Conservation (phyloP, 176 grass and related monocot genomes). For the Eleusine indica region DNA sequence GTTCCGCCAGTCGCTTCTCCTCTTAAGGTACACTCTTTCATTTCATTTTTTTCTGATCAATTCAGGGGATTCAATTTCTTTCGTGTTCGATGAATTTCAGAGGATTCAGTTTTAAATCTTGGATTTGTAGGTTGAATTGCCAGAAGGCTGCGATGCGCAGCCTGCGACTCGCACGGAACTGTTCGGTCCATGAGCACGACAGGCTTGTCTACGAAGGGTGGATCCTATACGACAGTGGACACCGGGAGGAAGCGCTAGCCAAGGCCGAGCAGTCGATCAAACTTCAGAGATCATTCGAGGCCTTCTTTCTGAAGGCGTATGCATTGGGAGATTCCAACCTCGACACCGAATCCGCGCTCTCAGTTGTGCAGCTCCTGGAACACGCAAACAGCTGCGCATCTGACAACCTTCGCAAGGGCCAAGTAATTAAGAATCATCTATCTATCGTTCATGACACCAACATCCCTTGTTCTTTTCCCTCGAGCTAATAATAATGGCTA, state of each 20-base stretch:
- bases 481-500: too few species aligned
- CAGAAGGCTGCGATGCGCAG: conserved; percentile 90
- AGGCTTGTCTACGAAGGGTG: conserved; percentile 96
- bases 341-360: conserved; percentile 55
- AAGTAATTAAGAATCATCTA: conserved; percentile 40
- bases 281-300: conserved; percentile 89
- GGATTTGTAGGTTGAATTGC: conserved; percentile 66
- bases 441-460: too few species aligned
- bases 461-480: too few species aligned
- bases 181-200: conserved; percentile 67
- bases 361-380: conserved; percentile 86
- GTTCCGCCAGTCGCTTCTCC: conserved; percentile 89
- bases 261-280: conserved; percentile 82
- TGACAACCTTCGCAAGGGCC: conserved; percentile 96
- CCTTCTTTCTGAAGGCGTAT: conserved; percentile 94
- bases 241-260: conserved; percentile 81
- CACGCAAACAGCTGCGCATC: conserved; percentile 87
- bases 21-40: conserved; percentile 52
- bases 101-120: not conserved
- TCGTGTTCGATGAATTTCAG: not conserved
- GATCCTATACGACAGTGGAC: conserved; percentile 90
- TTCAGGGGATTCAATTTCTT: not conserved
- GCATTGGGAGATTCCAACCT: conserved; percentile 82
- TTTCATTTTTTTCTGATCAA: not conserved
- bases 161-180: conserved; percentile 72